These are phyloP conservation scores for Arthrinium puccinioides DNA, from an alignment of 2,329 filamentous ascomycete genomes.

Conservation along the genomic window DNA sequence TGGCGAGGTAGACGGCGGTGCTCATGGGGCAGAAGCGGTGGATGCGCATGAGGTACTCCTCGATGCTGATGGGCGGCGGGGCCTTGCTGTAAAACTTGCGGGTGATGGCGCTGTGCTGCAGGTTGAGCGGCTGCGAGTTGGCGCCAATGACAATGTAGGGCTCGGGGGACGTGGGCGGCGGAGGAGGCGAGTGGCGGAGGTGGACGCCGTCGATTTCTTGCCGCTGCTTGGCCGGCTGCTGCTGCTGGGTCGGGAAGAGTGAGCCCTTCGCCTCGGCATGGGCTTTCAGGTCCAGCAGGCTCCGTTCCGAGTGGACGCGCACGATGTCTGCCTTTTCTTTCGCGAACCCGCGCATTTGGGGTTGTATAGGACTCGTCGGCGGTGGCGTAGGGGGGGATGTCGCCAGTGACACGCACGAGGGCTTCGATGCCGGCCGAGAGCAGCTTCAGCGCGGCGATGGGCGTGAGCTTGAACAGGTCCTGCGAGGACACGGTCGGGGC, in stretches of 20 bases:
- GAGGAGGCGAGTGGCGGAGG: conserved; percentile 16
- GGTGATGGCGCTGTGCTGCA: conserved; percentile 80
- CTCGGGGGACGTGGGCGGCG: conserved; percentile 25
- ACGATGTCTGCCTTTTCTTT: conserved; percentile 55
- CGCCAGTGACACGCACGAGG: conserved; percentile 65
- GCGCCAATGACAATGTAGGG: conserved; percentile 59
- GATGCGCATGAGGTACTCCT: conserved; percentile 78
- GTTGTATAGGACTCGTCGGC: conserved; percentile 53
- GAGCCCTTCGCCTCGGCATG: conserved; percentile 25
- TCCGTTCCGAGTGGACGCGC: conserved; percentile 49
- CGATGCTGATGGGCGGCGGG: conserved; percentile 73
- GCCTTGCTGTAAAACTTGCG: conserved; percentile 90
- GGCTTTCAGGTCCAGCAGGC: conserved; percentile 36
- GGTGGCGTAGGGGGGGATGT: conserved; percentile 77
- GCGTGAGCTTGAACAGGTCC: conserved; percentile 66
- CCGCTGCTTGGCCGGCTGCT: too few species aligned
- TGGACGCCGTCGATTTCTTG: conserved; percentile 53
- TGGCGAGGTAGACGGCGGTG: conserved; percentile 85
- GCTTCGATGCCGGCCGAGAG: conserved; percentile 67
- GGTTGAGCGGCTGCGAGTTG: conserved; percentile 63
- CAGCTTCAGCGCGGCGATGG: conserved; percentile 69
- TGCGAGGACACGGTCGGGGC: conserved; percentile 35
- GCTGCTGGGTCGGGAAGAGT: conserved; percentile 17
- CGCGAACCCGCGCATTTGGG: conserved; percentile 57
- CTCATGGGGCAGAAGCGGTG: conserved; percentile 92